Evolutionary conservation across 2,329 filamentous ascomycete genomes (phyloP).

Genomic region (Hyphodiscus sp.): DNA sequence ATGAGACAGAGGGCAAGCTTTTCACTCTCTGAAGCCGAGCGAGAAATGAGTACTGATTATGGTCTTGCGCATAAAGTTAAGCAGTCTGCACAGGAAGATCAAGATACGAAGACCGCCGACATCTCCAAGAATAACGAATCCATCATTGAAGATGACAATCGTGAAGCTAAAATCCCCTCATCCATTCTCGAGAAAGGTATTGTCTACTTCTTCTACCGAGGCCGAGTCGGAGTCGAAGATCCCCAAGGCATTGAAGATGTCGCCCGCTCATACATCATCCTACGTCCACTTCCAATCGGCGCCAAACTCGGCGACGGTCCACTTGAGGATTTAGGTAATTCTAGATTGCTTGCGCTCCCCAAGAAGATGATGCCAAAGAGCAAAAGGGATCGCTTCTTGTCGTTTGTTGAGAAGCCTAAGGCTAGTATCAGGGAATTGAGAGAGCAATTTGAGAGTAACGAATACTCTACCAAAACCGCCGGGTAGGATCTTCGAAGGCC

Average conservation of each 20-base stretch:
- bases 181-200: constrained; percentile 77
- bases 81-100: constrained; percentile 18
- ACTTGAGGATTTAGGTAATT: constrained; percentile 49
- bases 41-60: background rate
- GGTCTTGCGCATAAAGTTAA: constrained; percentile 15
- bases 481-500: constrained; percentile 35
- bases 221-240: constrained; percentile 66
- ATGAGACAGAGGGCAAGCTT: background rate
- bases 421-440: constrained; percentile 63
- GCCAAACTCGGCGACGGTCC: constrained; percentile 54
- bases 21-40: background rate
- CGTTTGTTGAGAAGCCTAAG: constrained; percentile 72
- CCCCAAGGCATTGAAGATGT: constrained; percentile 66
- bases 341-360: constrained; percentile 68
- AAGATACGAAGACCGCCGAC: constrained; percentile 24
- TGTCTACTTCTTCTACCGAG: constrained; percentile 85
- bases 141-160: constrained; percentile 30
- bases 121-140: constrained; percentile 20
- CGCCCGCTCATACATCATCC: constrained; percentile 70
- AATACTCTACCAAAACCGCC: constrained; percentile 70
- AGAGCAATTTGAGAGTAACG: constrained; percentile 57
- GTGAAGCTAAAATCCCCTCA: constrained; percentile 34
- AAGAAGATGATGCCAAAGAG: constrained; percentile 76
- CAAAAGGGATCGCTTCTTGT: constrained; percentile 65
- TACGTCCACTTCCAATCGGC: constrained; percentile 65